A percentile compares a stretch with the other conserved stretches of the same genome.
Conservation (phyloP, 2,329 filamentous ascomycete genomes). For the Acrocalymma vagum region DNA sequence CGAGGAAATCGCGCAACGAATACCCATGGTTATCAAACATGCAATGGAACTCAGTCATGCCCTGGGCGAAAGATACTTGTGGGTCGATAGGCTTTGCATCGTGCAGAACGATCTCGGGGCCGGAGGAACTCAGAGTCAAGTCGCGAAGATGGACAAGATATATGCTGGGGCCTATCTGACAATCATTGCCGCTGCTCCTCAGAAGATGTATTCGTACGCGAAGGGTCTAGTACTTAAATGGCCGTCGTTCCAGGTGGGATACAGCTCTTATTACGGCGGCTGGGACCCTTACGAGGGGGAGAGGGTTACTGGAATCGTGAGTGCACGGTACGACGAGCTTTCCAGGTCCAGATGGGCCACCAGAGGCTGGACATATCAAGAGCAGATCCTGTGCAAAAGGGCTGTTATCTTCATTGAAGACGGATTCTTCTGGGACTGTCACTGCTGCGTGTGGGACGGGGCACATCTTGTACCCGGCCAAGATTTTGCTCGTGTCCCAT, state of each 20-base stretch:
- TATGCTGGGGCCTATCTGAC: conserved; percentile 4
- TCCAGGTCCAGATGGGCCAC: background rate
- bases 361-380: conserved; percentile 13
- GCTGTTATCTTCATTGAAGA: conserved; percentile 5
- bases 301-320: too few species aligned
- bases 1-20: background rate
- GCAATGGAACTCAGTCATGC: conserved; percentile 1
- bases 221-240: background rate
- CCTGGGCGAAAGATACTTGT: conserved; percentile 5
- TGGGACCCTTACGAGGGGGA: too few species aligned
- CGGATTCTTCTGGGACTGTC: conserved; percentile 7
- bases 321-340: conserved; percentile 1
- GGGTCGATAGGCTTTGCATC: conserved; percentile 7
- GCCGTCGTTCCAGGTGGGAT: too few species aligned
- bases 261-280: too few species aligned
- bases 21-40: conserved; percentile 4
- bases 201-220: background rate
- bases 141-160: conserved; percentile 3
- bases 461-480: background rate
- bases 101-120: conserved; percentile 1
- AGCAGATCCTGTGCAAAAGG: conserved; percentile 13
- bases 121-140: background rate
- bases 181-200: conserved; percentile 3
- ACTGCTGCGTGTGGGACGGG: conserved; percentile 7
- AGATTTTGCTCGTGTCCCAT: background rate